phyloP scores from a whole-genome alignment of 768 basidiomycete genomes.

The Suillus sp. region DNA sequence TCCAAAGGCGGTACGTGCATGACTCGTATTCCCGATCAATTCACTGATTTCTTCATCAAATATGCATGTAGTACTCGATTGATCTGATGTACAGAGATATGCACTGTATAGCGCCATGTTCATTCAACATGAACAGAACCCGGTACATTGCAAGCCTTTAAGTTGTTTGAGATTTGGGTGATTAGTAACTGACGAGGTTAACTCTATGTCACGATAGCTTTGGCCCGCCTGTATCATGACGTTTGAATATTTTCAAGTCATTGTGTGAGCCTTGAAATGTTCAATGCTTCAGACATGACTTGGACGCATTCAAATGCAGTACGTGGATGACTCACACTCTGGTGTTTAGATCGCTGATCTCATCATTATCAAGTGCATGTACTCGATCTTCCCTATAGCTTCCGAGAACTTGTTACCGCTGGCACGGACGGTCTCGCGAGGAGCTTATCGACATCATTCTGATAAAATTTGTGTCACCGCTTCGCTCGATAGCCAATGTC shows the following conservation, averaged over 20 bases:
- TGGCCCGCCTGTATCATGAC: not conserved
- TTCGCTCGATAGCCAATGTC: not conserved
- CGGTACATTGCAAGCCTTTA: not conserved
- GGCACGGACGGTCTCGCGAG: not conserved
- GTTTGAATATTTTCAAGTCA: not conserved
- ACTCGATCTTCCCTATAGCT: not conserved
- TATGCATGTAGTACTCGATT: not conserved
- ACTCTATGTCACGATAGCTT: not conserved
- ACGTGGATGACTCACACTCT: not conserved
- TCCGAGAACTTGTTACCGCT: not conserved
- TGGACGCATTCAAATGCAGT: not conserved
- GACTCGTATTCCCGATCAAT: not conserved
- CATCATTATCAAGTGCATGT: not conserved
- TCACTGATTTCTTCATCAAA: not conserved
- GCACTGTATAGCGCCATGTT: not conserved
- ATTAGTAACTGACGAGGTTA: not conserved
- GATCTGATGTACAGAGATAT: not conserved
- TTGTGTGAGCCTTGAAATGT: not conserved
- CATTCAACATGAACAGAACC: not conserved
- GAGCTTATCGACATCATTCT: not conserved
- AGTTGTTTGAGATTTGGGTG: not conserved
- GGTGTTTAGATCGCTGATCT: not conserved
- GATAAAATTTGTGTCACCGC: not conserved
- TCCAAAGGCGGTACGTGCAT: not conserved
- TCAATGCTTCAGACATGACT: not conserved